These are phyloP conservation scores for Syzygium oleosum DNA, from an alignment of 345 rosid species.

Conservation along the genomic window DNA sequence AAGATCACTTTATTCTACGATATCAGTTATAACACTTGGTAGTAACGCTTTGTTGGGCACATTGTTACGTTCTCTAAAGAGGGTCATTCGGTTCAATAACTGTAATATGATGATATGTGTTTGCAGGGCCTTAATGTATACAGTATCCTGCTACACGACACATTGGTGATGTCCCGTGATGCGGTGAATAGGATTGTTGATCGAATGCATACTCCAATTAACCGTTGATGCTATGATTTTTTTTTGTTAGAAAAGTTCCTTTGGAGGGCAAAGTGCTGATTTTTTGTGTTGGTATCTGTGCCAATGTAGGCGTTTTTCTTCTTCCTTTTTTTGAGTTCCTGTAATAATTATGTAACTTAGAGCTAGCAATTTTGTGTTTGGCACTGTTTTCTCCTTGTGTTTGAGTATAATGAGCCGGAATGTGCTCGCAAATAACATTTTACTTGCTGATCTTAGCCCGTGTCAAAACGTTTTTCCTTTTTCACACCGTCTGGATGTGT, in stretches of 20 bases:
- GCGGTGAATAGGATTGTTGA: constrained; percentile 74
- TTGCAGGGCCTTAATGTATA: constrained; percentile 86
- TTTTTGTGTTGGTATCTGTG: neutral
- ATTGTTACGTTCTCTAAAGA: neutral
- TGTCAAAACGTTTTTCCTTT: neutral
- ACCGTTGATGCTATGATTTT: constrained; percentile 29
- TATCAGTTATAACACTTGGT: neutral
- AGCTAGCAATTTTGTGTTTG: neutral
- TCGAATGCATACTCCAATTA: constrained; percentile 75
- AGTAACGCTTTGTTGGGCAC: neutral
- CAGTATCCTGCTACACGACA: constrained; percentile 83
- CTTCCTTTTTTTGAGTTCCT: neutral
- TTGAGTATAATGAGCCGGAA: neutral
- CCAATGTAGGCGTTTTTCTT: neutral
- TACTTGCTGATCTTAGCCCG: neutral
- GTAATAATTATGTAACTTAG: neutral
- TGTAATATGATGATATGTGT: neutral
- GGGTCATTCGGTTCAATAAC: neutral
- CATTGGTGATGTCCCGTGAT: constrained; percentile 86
- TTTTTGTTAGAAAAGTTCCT: neutral
- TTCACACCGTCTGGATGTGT: neutral
- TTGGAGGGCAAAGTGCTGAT: neutral
- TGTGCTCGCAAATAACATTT: neutral
- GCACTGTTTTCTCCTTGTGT: neutral
- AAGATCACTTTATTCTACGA: neutral